Evolutionary conservation across 2,329 filamentous ascomycete species (phyloP).

Genomic region (Pseudopithomyces maydicus): DNA sequence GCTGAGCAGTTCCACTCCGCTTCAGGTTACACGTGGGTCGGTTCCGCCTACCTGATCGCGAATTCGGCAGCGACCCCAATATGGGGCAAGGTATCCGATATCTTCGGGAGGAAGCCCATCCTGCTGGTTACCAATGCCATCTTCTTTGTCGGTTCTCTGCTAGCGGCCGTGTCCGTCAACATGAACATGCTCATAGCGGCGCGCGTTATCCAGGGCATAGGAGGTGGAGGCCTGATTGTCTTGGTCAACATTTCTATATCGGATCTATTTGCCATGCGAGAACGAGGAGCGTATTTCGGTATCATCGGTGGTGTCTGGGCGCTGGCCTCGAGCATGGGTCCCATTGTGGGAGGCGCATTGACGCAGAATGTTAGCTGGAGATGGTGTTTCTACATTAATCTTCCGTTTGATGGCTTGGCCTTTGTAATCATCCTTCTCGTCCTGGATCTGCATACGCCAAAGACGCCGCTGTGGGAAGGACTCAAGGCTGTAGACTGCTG

Average conservation of each 20-base stretch:
- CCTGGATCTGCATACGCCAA: conserved; percentile 69
- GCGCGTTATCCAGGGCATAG: conserved; percentile 66
- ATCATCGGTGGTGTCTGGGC: conserved; percentile 72
- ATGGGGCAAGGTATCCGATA: conserved; percentile 70
- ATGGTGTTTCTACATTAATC: conserved; percentile 67
- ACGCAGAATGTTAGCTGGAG: conserved; percentile 68
- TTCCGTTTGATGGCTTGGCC: conserved; percentile 65
- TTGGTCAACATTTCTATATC: conserved; percentile 68
- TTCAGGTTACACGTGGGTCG: conserved; percentile 60
- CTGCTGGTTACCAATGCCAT: conserved; percentile 64
- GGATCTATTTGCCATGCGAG: conserved; percentile 66
- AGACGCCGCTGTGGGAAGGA: conserved; percentile 65
- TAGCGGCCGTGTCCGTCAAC: conserved; percentile 63
- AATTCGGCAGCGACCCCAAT: conserved; percentile 58
- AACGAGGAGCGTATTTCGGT: conserved; percentile 65
- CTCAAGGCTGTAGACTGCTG: conserved; percentile 68
- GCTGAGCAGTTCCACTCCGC: conserved; percentile 57
- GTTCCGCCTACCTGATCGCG: conserved; percentile 56
- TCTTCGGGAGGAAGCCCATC: conserved; percentile 69
- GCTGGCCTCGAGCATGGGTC: conserved; percentile 68
- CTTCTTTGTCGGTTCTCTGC: conserved; percentile 66
- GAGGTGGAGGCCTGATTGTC: conserved; percentile 67
- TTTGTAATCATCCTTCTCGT: conserved; percentile 64
- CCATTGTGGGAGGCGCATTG: conserved; percentile 70
- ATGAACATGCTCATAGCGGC: conserved; percentile 68